A percentile compares a stretch with the other conserved stretches of the same genome.
Conservation (phyloP, 768 basidiomycete species). For the Boletus huronensis region DNA sequence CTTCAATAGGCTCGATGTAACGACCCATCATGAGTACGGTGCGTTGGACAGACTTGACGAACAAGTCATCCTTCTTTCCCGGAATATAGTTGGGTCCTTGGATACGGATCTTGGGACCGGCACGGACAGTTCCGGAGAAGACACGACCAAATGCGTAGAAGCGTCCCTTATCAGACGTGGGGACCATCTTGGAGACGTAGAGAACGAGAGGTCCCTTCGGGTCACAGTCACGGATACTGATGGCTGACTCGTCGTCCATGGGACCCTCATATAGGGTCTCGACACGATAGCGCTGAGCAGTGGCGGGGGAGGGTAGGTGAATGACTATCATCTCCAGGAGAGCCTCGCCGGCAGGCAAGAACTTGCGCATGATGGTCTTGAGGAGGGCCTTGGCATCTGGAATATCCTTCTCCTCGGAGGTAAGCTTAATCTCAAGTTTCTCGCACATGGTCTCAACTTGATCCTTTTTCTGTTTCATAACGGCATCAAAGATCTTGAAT, state of each 20-base stretch:
- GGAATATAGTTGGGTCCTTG: slow-evolving; percentile 99
- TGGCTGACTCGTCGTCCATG: slow-evolving; percentile 99
- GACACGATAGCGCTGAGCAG: slow-evolving; percentile 97
- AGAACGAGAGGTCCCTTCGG: slow-evolving; percentile 94
- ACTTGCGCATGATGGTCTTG: slow-evolving; percentile 98
- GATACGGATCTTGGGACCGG: slow-evolving; percentile 98
- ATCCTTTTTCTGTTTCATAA: slow-evolving; percentile 99
- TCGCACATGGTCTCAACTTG: slow-evolving; percentile 78
- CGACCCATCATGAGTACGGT: slow-evolving; percentile 99
- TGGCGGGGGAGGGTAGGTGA: slow-evolving; percentile 95
- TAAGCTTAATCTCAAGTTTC: slow-evolving; percentile 92
- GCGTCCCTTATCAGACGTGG: slow-evolving; percentile 98
- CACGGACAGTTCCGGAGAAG: slow-evolving; percentile 96
- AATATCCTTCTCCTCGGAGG: slow-evolving; percentile 83
- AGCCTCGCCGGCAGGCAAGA: slow-evolving; percentile 98
- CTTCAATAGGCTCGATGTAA: slow-evolving; percentile 97
- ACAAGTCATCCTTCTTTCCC: slow-evolving; percentile 97
- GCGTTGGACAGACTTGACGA: slow-evolving; percentile 97
- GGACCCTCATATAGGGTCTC: slow-evolving; percentile 99
- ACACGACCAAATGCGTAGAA: slow-evolving; percentile 99
- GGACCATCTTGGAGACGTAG: slow-evolving; percentile 99
- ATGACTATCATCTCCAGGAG: slow-evolving; percentile 99
- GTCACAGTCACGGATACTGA: slow-evolving; percentile 97
- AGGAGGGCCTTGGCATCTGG: slow-evolving; percentile 89
- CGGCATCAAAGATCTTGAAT: slow-evolving; percentile 95